Evolutionary conservation across 345 rosid genomes (phyloP), one percentile per base, ranked within the genome.

Genomic region (Anacardium occidentale): DNA sequence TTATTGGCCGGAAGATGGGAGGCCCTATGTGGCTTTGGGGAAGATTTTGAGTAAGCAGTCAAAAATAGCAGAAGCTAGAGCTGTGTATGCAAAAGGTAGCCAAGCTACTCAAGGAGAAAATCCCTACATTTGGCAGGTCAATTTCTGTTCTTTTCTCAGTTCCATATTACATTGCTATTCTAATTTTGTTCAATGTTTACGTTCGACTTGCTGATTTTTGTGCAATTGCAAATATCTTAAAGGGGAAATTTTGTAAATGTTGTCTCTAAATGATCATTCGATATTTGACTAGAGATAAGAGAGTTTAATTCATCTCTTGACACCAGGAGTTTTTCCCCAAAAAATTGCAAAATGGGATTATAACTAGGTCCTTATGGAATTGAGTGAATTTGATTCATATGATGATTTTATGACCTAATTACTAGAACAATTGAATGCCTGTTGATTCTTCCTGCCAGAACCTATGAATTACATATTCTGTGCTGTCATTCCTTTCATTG

Each of bases 1-100:
- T 69, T 84, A 79, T 56, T 95, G 99, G 99, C 98, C 99, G 2
- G 98, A 95, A 83, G 99, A 95, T 65, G 99, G 99, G 73, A 90
- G 97, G 79, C 78, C 96, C 8, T 95, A 95, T 74, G 98, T 92
- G 66, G 86, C 89, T 20, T 62, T 92, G 22, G 99, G 98, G 78
- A 95, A 95, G 90, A 78, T 87, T 75, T 68, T 91, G 62, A 74
- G 69, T 80, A 92, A 91, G 85, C 99, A 89, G 80, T 81, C 88
- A 0, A 95, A 82, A 80, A 64, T 25, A 15, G 80, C 74, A 1
- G 94, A 88, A 37, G 97, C 96, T 11, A 83, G 97, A 82, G 89
- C 82, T 45, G 83, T 89, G 61, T 95, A 95, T 53, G 93, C 91
- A 77, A 84, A 79, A 77, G 99, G 97, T 44, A 90, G 98, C 84